Evolutionary conservation across 768 basidiomycete genomes (phyloP).

Genomic region (Grammothele lineata): DNA sequence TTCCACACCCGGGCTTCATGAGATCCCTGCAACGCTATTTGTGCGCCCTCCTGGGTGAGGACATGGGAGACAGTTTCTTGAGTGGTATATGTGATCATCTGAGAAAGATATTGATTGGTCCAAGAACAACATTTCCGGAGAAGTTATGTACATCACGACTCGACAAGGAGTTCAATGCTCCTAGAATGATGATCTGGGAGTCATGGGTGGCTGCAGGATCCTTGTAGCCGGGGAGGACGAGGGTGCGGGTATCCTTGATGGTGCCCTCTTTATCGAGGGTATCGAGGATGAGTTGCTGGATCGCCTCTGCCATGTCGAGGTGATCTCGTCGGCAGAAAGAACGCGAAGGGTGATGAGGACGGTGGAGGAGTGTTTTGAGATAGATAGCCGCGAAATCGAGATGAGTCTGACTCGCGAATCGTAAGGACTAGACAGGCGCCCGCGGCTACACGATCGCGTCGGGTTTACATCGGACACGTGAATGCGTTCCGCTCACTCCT

Average conservation of each 20-base stretch:
- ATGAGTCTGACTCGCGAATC: conserved; percentile 18
- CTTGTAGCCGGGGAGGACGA: conserved; percentile 61
- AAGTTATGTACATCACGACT: conserved; percentile 69
- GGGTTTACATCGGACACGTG: conserved; percentile 6
- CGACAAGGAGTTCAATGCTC: conserved; percentile 85
- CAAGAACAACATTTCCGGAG: not conserved
- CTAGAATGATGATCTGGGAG: conserved; percentile 79
- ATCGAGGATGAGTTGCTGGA: conserved; percentile 79
- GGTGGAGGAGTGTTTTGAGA: not conserved
- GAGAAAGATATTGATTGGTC: conserved; percentile 1
- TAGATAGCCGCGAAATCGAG: conserved; percentile 8
- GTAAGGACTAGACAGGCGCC: no score
- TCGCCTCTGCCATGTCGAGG: conserved; percentile 59
- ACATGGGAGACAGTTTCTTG: conserved; percentile 72
- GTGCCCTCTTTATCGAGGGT: conserved; percentile 51
- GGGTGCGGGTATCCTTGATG: conserved; percentile 66
- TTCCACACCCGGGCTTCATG: conserved; percentile 96
- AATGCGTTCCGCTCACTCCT: conserved; percentile 6
- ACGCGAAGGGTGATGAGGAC: not conserved
- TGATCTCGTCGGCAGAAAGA: not conserved
- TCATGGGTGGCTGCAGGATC: conserved; percentile 61
- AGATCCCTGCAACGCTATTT: conserved; percentile 78
- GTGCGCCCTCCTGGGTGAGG: conserved; percentile 78
- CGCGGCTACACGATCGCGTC: conserved; percentile 9
- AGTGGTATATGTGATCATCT: conserved; percentile 84